Evolutionary conservation across 352 stramenopile genomes (phyloP), one percentile per base, ranked within the genome.

Genomic region (Pythium grandisporangium): DNA sequence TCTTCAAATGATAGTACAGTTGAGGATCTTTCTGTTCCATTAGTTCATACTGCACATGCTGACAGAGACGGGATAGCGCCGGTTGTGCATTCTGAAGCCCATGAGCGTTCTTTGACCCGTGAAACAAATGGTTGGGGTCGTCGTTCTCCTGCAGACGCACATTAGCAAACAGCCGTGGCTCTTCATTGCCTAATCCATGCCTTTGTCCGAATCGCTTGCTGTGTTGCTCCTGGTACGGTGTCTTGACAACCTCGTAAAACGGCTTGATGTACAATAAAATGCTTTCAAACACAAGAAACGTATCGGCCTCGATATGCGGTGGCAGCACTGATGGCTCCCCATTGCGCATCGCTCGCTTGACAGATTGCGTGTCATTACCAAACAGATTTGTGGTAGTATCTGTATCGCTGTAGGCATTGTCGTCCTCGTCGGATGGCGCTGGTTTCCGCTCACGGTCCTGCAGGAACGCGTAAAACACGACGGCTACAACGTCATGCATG

Each of bases 401-500:
- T 2, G 16, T 27, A 10, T 33, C 23, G 12, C 4, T 19, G 24
- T 35, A 25, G 44, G 34, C 30, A 4, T 53, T 30, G 19, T 38
- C 13, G 1, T 37, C 24, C 6, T 52, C 35, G 11, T 42, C 36
- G 8, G 25, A 16, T 6, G 42, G 22, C 8, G 53, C 53, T 7
- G 53, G 53, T 10, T 37, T 37, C 2, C 33, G 46, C 21, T 38
- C 59, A 2, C 45, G 53, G 39, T 57, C 37, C 1, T 58, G 38
- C 6, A 75, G 40, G 21, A 87, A 82, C 6, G 78, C 67, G 35
- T 80, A 92, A 20, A 92, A 66, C 21, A 92, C 70, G 7, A 92
- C 75, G 0, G 75, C 75, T 2, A 67, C 73, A 37, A 92, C 72
- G 38, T 92, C 78, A 44, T 92, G 78, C 78, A 92, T 92, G 7